Conservation (phyloP, 768 basidiomycete genomes). For the Rhodotorula kratochvilovae region DNA sequence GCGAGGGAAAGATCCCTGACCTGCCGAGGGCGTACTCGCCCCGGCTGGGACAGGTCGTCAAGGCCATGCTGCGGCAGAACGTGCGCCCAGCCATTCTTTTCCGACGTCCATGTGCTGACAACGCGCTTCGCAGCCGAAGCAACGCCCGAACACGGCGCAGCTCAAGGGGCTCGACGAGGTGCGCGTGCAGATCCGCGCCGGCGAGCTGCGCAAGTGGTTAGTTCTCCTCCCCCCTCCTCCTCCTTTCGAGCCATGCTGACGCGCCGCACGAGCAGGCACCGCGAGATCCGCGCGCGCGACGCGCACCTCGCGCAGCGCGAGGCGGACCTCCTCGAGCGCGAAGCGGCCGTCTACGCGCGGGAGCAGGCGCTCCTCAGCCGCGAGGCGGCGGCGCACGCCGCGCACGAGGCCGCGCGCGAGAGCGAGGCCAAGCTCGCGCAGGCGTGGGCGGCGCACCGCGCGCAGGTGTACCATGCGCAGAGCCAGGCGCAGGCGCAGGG, state of each 20-base stretch:
- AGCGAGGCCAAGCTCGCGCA: constrained; percentile 16
- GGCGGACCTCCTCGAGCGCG: constrained; percentile 36
- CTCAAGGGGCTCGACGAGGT: constrained; percentile 40
- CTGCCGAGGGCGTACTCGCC: constrained; percentile 78
- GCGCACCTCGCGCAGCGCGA: constrained; percentile 37
- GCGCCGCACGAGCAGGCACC: background rate
- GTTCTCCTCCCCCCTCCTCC: background rate
- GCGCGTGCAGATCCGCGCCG: constrained; percentile 35
- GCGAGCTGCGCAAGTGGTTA: constrained; percentile 37
- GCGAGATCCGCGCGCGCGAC: constrained; percentile 31
- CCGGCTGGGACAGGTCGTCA: constrained; percentile 66
- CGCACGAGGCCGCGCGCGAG: constrained; percentile 15
- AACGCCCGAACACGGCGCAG: constrained; percentile 39
- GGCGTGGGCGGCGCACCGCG: constrained; percentile 23
- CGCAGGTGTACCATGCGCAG: constrained; percentile 8
- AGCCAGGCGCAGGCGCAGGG: background rate
- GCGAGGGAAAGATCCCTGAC: constrained; percentile 82
- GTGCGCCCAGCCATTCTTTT: constrained; percentile 54
- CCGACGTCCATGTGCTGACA: background rate
- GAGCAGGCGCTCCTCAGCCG: constrained; percentile 23
- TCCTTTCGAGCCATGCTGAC: background rate
- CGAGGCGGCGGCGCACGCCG: constrained; percentile 18
- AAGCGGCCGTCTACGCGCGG: constrained; percentile 28
- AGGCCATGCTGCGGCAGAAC: constrained; percentile 79
- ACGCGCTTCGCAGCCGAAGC: constrained; percentile 30